A percentile compares a stretch with the other conserved stretches of the same genome.
These are phyloP conservation scores for Zea luxurians DNA, from an alignment of 176 grass and related monocot species.

Conservation along the genomic window DNA sequence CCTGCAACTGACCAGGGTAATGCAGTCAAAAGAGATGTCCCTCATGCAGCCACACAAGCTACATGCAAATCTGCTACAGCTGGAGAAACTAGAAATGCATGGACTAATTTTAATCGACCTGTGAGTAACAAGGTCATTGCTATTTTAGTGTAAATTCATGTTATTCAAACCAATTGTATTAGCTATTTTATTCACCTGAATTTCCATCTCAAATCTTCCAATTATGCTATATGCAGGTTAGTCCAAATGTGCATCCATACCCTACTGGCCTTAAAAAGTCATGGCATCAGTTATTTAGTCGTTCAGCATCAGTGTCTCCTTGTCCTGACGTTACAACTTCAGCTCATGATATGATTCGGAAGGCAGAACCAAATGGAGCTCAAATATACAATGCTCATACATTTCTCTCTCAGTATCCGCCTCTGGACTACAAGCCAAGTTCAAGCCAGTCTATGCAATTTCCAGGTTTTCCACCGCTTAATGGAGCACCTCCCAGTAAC, in stretches of 20 bases:
- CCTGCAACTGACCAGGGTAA: constrained; percentile 52
- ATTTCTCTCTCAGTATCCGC: constrained; percentile 50
- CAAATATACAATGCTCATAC: constrained; percentile 53
- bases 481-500: constrained; percentile 25
- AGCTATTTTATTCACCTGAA: constrained; percentile 17
- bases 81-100: constrained; percentile 56
- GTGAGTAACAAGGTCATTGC: constrained; percentile 56
- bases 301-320: constrained; percentile 62
- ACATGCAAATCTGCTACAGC: constrained; percentile 43
- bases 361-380: constrained; percentile 40
- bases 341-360: constrained; percentile 38
- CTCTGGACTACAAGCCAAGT: constrained; percentile 46
- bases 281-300: constrained; percentile 82
- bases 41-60: constrained; percentile 44
- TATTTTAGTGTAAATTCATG: constrained; percentile 19
- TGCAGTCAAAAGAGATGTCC: constrained; percentile 56
- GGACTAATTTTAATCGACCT: constrained; percentile 52
- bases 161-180: constrained; percentile 10
- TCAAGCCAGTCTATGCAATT: constrained; percentile 42
- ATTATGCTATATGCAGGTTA: constrained; percentile 59
- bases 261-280: constrained; percentile 62
- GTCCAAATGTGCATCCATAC: constrained; percentile 59
- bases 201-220: constrained; percentile 28
- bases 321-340: constrained; percentile 51
- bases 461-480: constrained; percentile 49